A percentile compares a stretch with the other conserved stretches of the same genome.
Conservation (phyloP, 75 land plant genomes). For the Pinus tabuliformis region DNA sequence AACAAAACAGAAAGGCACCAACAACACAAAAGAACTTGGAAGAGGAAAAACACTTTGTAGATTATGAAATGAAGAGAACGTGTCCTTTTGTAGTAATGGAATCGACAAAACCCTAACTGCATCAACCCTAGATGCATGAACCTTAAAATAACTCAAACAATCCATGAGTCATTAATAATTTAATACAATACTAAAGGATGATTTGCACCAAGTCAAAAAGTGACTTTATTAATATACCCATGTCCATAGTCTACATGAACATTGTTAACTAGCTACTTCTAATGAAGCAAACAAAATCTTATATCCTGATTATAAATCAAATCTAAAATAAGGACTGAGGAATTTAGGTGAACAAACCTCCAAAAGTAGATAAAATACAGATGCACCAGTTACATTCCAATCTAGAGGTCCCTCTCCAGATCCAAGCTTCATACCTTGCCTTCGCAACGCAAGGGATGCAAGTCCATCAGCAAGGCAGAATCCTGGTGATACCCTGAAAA, state of each 20-base stretch:
- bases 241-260: too few species aligned
- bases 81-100: neutral
- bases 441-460: slow-evolving; percentile 74
- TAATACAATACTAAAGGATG: neutral
- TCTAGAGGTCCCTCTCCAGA: slow-evolving; percentile 36
- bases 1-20: too few species aligned
- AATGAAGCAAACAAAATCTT: neutral
- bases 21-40: too few species aligned
- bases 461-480: slow-evolving; percentile 89
- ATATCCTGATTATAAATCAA: neutral
- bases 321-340: neutral
- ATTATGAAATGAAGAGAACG: neutral
- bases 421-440: slow-evolving; percentile 65
- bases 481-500: slow-evolving; percentile 72
- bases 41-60: too few species aligned
- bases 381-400: slow-evolving; percentile 78
- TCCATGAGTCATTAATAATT: too few species aligned
- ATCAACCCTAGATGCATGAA: neutral
- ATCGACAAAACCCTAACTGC: neutral
- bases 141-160: neutral
- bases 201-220: too few species aligned
- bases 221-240: too few species aligned
- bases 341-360: slow-evolving; percentile 36
- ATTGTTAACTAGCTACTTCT: too few species aligned
- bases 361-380: slow-evolving; percentile 50